Evolutionary conservation across 306 rosid species (phyloP), one percentile per base, ranked within the genome.

Genomic region (Gastrolobium bilobum): DNA sequence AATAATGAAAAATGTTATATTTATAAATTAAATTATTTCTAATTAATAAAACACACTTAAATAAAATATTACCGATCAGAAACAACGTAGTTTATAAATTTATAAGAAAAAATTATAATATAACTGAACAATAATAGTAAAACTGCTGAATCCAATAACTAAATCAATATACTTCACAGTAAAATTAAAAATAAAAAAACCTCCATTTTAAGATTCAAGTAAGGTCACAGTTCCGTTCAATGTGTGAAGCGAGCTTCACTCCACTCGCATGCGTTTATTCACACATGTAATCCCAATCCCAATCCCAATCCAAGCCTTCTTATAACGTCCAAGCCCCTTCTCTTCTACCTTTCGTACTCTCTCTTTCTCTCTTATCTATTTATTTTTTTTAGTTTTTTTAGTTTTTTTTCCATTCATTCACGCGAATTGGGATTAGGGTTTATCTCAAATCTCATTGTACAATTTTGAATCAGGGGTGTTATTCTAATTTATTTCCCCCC

Each of bases 351-450:
- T 47, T 37, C 26, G 42, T 4, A 14, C n/a, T 29, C 15, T 38
- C 68, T 52, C 4, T 77, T 6, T 47, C 3, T 46, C 2, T 15
- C 9, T 29, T 4, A 20, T 65, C 7, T 35, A 10, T 10, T 3
- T 20, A 37, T 51, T 31, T 63, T 4, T 37, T 30, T 10, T 3
- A 10, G 20, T 51, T 31, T 63, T 4, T 37, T 30, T 7, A n/a
- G 1, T 34, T 29, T 0, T 44, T 38, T 13, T 13, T 20, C n/a
- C 29, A 10, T 66, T 78, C 37, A 3, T 68, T 43, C 14, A 1
- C 14, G 14, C 47, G 64, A 58, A 59, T 85, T 68, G 34, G 64
- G 61, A 73, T 85, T 83, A 74, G 89, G 85, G 83, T 85, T 83
- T 81, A 58, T 81, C 63, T 58, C 69, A 57, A 29, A 64, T 56